These are phyloP conservation scores for Piper betle DNA, from an alignment of 164 flowering plant genomes.

Conservation along the genomic window DNA sequence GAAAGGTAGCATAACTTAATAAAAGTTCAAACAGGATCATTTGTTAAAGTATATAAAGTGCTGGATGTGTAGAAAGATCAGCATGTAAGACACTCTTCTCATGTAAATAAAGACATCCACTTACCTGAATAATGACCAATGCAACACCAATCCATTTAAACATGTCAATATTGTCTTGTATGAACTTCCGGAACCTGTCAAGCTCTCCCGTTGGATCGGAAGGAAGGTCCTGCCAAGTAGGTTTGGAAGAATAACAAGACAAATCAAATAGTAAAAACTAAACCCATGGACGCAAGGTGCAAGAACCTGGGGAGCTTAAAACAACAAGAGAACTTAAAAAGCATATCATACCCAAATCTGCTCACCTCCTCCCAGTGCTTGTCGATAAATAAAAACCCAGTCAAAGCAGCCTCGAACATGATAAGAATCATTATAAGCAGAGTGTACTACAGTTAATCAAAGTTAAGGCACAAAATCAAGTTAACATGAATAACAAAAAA, in stretches of 20 bases:
- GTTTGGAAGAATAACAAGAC: background rate
- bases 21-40: too few relatives aligned
- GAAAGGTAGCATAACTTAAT: too few relatives aligned
- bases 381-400: constrained; percentile 51
- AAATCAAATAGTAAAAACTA: background rate
- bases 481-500: background rate
- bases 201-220: constrained; percentile 76
- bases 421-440: constrained; percentile 33
- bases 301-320: too few relatives aligned
- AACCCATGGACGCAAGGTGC: too few relatives aligned
- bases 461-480: constrained; percentile 21
- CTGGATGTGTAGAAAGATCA: too few relatives aligned
- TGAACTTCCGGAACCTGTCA: constrained; percentile 35
- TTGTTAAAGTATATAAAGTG: too few relatives aligned
- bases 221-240: constrained; percentile 54
- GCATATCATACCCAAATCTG: background rate
- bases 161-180: constrained; percentile 42
- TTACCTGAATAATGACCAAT: constrained; percentile 54
- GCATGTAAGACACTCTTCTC: too few relatives aligned
- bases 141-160: constrained; percentile 65
- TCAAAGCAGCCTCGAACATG: constrained; percentile 51
- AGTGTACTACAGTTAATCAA: constrained; percentile 33
- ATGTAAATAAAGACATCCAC: too few relatives aligned
- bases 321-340: background rate
- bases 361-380: constrained; percentile 62